phyloP scores from a whole-genome alignment of 345 rosid genomes.

The Aurinia saxatilis region DNA sequence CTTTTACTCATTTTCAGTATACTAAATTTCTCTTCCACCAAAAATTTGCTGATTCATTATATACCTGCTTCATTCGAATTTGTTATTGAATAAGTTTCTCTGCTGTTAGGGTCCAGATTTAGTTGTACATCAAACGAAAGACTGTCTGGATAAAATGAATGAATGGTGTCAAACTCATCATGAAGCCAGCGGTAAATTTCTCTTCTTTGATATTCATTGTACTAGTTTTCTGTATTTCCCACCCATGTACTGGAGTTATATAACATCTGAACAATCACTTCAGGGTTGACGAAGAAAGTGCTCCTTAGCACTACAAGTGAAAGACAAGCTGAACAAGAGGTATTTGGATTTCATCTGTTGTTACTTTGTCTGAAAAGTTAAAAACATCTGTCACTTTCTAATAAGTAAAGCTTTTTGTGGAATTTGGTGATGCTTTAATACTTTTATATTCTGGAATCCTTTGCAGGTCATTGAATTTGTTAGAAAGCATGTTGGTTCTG shows the following conservation, averaged over 20 bases:
- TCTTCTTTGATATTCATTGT: background rate
- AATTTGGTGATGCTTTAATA: background rate
- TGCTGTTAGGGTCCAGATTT: conserved; percentile 77
- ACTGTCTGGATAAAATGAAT: conserved; percentile 70
- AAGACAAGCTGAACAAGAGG: conserved; percentile 86
- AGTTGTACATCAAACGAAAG: conserved; percentile 75
- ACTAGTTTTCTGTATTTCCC: background rate
- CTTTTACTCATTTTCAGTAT: background rate
- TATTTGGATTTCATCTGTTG: background rate
- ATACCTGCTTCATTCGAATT: background rate
- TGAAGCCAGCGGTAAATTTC: conserved; percentile 68
- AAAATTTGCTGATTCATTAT: background rate
- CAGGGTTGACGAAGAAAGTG: conserved; percentile 82
- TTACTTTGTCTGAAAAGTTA: background rate
- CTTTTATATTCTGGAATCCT: background rate
- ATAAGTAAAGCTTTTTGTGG: background rate
- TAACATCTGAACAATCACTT: conserved; percentile 8
- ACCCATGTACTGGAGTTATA: background rate
- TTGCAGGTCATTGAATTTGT: conserved; percentile 80
- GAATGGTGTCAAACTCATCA: conserved; percentile 95
- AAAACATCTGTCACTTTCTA: background rate
- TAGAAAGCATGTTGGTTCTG: conserved; percentile 53
- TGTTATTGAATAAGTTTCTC: conserved; percentile 3
- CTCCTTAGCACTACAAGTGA: conserved; percentile 59
- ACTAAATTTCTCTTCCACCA: background rate